phyloP scores from a whole-genome alignment of 73 alveolate species.

The Breviolum minutum region DNA sequence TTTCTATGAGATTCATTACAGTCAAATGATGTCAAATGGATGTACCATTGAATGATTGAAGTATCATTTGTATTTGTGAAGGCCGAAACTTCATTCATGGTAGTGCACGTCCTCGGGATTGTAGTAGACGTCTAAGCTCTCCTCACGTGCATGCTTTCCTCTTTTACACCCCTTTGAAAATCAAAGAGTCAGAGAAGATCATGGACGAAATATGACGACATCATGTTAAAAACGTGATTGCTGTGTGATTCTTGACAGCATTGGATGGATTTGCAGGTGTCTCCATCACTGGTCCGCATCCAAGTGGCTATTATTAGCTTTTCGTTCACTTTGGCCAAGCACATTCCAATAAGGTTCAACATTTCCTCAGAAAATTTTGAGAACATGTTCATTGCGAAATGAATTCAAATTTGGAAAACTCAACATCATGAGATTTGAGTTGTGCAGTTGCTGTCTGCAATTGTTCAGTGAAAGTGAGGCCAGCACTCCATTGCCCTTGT shows the following conservation, averaged over 20 bases:
- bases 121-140: constrained; percentile 75
- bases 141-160: neutral
- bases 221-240: neutral
- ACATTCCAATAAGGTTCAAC: constrained; percentile 62
- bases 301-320: constrained; percentile 42
- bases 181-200: neutral
- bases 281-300: neutral
- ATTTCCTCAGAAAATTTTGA: neutral
- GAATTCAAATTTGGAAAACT: neutral
- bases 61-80: too few species aligned
- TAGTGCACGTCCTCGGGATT: constrained; percentile 48
- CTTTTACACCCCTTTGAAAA: neutral
- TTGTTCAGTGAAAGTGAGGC: neutral
- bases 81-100: too few species aligned
- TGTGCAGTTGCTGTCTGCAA: neutral
- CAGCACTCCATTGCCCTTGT: constrained; percentile 70
- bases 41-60: neutral
- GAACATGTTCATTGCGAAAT: neutral
- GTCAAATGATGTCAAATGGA: neutral
- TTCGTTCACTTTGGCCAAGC: constrained; percentile 86
- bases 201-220: neutral
- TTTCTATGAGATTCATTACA: neutral
- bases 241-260: neutral
- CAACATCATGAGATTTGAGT: neutral
- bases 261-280: too few species aligned